Conservation (phyloP, 352 stramenopile species). For the Globisporangium heterothallicum region DNA sequence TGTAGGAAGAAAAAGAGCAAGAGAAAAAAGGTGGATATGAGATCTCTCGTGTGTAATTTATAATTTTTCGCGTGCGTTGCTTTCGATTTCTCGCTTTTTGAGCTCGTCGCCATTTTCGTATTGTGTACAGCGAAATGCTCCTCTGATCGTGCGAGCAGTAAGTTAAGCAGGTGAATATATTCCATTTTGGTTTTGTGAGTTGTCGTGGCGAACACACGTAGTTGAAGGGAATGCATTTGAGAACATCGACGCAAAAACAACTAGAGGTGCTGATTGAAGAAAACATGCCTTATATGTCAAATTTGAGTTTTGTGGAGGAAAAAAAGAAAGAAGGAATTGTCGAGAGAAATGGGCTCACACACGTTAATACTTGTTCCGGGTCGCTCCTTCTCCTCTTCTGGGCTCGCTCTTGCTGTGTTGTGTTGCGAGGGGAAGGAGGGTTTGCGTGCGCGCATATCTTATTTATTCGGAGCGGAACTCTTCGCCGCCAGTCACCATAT, state of each 20-base stretch:
- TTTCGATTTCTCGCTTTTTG: neutral
- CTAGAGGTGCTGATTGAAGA: neutral
- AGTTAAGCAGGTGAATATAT: too few species aligned
- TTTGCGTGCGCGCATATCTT: neutral
- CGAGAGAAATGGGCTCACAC: neutral
- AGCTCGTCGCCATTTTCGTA: neutral
- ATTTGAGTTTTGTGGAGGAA: neutral
- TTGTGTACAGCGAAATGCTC: neutral
- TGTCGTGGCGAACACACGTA: too few species aligned
- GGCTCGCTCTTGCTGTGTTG: too few species aligned
- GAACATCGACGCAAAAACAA: neutral
- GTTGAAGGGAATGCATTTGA: neutral
- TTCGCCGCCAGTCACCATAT: conserved; percentile 81
- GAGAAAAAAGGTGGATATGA: neutral
- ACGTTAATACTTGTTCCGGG: neutral
- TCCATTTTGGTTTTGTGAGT: too few species aligned
- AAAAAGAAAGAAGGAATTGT: conserved; percentile 2
- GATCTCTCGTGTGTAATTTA: conserved; percentile 21
- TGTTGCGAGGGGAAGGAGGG: neutral
- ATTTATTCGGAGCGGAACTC: conserved; percentile 80
- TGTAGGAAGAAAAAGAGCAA: conserved; percentile 18
- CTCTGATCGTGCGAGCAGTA: too few species aligned
- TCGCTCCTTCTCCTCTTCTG: too few species aligned
- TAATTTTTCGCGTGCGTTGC: conserved; percentile 11
- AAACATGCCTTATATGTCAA: neutral